These are phyloP conservation scores for Trichosporon faecale DNA, from an alignment of 1,284 basidiomycete species.

Conservation along the genomic window DNA sequence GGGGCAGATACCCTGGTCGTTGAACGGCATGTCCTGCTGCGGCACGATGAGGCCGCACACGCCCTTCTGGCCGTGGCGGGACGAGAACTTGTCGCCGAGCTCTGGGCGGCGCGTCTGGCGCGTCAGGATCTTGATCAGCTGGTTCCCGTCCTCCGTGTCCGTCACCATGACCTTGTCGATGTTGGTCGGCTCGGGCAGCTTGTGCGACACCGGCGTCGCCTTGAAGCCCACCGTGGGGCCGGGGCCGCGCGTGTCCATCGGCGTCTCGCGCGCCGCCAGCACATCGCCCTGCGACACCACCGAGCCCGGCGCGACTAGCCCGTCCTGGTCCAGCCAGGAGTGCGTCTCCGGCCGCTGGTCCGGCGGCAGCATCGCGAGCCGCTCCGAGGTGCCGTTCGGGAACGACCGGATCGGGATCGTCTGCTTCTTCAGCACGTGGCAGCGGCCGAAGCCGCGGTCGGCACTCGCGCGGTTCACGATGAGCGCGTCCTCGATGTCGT, in stretches of 20 bases:
- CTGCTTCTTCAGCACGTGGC: conserved; percentile 96
- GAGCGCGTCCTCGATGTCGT: conserved; percentile 98
- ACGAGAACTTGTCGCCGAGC: conserved; percentile 98
- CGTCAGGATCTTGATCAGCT: conserved; percentile 97
- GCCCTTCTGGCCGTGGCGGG: conserved; percentile 97
- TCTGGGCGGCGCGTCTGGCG: conserved; percentile 95
- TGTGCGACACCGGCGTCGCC: conserved; percentile 85
- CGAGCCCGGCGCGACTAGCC: conserved; percentile 91
- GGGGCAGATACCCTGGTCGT: conserved; percentile 90
- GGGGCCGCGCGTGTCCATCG: conserved; percentile 67
- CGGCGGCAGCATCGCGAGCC: conserved; percentile 74
- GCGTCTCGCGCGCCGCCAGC: conserved; percentile 95
- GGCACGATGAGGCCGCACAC: conserved; percentile 98
- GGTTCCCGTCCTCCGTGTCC: conserved; percentile 89
- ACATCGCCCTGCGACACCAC: conserved; percentile 89
- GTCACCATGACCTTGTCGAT: conserved; percentile 98
- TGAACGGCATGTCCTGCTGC: conserved; percentile 99
- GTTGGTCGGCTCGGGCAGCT: conserved; percentile 85
- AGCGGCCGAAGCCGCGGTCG: conserved; percentile 95
- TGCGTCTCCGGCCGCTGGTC: conserved; percentile 68
- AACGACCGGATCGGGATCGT: conserved; percentile 92
- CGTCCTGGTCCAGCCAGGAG: conserved; percentile 91
- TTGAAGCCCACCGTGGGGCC: conserved; percentile 65
- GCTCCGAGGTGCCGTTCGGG: conserved; percentile 95
- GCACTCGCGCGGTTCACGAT: conserved; percentile 93